phyloP scores from a whole-genome alignment of 352 stramenopile genomes.

The Pelagophyceae sp. region DNA sequence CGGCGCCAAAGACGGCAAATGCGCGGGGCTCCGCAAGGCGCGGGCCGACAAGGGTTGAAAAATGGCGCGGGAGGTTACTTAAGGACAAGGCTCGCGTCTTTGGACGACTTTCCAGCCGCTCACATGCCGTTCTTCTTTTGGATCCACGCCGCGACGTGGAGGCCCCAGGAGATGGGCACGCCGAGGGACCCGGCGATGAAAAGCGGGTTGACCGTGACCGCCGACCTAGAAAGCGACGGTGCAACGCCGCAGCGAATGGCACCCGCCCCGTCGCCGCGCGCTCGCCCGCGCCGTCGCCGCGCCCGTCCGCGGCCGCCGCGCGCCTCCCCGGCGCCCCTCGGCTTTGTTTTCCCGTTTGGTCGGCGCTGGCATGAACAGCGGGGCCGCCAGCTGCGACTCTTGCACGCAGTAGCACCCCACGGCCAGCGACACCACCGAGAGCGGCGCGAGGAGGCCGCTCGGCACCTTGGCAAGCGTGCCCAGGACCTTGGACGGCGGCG shows the following conservation, averaged over 20 bases:
- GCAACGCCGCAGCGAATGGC: neutral
- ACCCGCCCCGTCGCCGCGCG: too few species aligned
- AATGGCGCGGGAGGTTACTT: too few species aligned
- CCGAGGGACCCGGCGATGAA: conserved; percentile 40
- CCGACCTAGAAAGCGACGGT: neutral
- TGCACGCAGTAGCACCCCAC: conserved; percentile 42
- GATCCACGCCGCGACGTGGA: conserved; percentile 45
- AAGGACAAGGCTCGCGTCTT: too few species aligned
- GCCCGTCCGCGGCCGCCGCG: too few species aligned
- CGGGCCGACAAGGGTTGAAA: too few species aligned
- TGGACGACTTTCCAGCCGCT: too few species aligned
- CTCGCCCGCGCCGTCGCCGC: too few species aligned
- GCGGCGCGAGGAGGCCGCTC: conserved; percentile 31
- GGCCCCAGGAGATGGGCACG: conserved; percentile 40
- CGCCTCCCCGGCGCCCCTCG: conserved; percentile 26
- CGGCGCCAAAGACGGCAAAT: too few species aligned
- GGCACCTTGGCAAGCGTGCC: conserved; percentile 29
- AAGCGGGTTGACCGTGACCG: conserved; percentile 26
- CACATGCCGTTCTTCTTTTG: conserved; percentile 44
- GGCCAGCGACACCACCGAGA: conserved; percentile 35
- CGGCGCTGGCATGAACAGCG: too few species aligned
- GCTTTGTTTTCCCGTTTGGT: conserved; percentile 41
- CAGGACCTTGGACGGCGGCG: neutral
- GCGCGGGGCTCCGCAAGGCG: too few species aligned
- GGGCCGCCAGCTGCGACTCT: conserved; percentile 30